Evolutionary conservation across 192 early-diverging fungal genomes (phyloP), one percentile per base, ranked within the genome.

Genomic region (Coemansia sp.): DNA sequence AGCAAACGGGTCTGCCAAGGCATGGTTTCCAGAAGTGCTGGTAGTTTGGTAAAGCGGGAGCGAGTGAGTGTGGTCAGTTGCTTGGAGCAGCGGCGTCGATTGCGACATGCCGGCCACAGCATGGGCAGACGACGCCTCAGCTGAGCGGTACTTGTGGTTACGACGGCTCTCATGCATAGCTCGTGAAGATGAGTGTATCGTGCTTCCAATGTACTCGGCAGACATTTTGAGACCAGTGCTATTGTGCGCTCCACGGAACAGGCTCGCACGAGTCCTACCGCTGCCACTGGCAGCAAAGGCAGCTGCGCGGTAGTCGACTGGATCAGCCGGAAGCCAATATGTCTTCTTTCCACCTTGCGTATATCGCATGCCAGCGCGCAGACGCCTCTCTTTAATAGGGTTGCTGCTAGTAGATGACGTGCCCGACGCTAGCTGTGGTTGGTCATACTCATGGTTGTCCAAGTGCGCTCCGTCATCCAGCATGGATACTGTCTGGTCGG

Each of bases 241-340:
- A 8, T 24, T 22, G 33, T 64, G 56, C 10, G 15, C 36, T 14
- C 74, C 74, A 12, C 67, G 63, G 19, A 76, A 32, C 32, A 68
- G 46, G 27, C 17, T 61, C 19, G 68, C 63, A 8, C 74, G 58
- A 15, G 56, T 68, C 36, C 64, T 39, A 5, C 75, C 75, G 18
- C 61, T 58, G n/a, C 76, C 67, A 3, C 70, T 67, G 11, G 66
- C 63, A 14, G 70, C 70, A 66, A 79, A 68, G 1, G 70, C 67
- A 22, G 70, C 64, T 12, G 74, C 74, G 17, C 72, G 64, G 54
- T 74, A 68, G 40, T 73, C 74, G 19, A 69, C 65, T 24, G 70
- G 70, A 36, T 83, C 81, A 7, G 76, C 74, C 3, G 82, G 82
- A 8, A 83, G 67, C 82, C 82, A 83, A 46, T 83, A 83, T n/a